Evolutionary conservation across 805 yeast species (phyloP), one percentile per base, ranked within the genome.

Genomic region (Candida methanosorbosa): DNA sequence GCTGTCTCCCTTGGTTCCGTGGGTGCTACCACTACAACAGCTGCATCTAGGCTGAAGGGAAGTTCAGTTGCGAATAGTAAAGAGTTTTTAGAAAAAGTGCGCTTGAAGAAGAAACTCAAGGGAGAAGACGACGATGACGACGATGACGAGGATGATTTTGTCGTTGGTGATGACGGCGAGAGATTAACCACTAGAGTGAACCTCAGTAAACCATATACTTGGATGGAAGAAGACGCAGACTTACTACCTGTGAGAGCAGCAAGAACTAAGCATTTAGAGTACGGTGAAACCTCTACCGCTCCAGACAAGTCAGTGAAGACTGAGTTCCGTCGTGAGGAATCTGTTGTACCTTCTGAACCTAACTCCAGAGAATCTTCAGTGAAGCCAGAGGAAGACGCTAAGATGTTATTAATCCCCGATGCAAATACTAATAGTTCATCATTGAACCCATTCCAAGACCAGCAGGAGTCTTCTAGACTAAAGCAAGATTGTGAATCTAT

Each of bases 171-270:
- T 4, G 64, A 54, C 16, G n/a, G n/a, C n/a, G n/a, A n/a, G n/a
- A n/a, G n/a, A n/a, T 68, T 58, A 27, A 48, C 53, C 14, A 59
- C 74, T 4, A 70, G 60, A 46, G 76, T 79, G 41, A 71, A 80
- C 54, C 77, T 81, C 82, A 76, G 75, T 36, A 68, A 70, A 46
- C 79, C 70, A 32, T 75, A 75, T 42, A 59, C 58, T 20, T 66
- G 72, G 44, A 70, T 64, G 17, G 74, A 62, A 18, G 63, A 59
- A n/a, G 79, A 73, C 36, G 65, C 76, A 0, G 68, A 63, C 15
- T 53, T 79, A 22, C 79, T 81, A 61, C 90, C 90, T 1, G 78
- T 81, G 4, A 69, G 87, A 45, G 84, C 90, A 1, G 64, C 64
- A 9, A 67, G 86, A 55, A 59, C 63, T 9, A 68, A 64, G 22